phyloP scores from a whole-genome alignment of 345 rosid genomes.

The Turnera subulata region DNA sequence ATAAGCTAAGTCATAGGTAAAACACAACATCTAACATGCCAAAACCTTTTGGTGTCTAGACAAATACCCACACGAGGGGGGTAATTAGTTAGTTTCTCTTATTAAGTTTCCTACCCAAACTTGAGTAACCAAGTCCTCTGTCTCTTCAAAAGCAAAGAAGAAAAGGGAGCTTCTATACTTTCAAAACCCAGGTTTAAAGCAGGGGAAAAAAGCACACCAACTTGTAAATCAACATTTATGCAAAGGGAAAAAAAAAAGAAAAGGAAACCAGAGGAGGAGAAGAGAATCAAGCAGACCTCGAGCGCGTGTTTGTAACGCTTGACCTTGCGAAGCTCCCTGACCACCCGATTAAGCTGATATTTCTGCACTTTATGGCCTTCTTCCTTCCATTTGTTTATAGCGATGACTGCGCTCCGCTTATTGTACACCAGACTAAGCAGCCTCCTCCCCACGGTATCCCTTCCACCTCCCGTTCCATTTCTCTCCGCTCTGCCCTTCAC shows the following conservation, averaged over 20 bases:
- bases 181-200: neutral
- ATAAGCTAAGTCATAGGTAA: neutral
- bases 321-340: conserved; percentile 80
- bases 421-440: conserved; percentile 61
- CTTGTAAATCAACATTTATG: neutral
- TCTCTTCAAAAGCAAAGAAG: too few species aligned
- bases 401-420: conserved; percentile 75
- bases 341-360: conserved; percentile 76
- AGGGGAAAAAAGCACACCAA: neutral
- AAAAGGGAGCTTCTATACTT: neutral
- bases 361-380: conserved; percentile 67
- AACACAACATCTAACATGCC: neutral
- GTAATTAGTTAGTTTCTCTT: too few species aligned
- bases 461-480: conserved; percentile 25
- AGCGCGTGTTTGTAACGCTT: conserved; percentile 88
- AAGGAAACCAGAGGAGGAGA: neutral
- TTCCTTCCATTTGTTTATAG: conserved; percentile 65
- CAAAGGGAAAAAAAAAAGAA: neutral
- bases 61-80: too few species aligned
- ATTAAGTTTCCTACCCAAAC: neutral
- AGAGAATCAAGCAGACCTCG: conserved; percentile 51
- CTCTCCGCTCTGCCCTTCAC: neutral
- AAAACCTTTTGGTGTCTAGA: too few species aligned
- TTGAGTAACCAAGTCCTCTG: too few species aligned
- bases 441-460: conserved; percentile 67